Evolutionary conservation across 164 flowering plant genomes (phyloP).

Genomic region (Paratinospora sagittata): DNA sequence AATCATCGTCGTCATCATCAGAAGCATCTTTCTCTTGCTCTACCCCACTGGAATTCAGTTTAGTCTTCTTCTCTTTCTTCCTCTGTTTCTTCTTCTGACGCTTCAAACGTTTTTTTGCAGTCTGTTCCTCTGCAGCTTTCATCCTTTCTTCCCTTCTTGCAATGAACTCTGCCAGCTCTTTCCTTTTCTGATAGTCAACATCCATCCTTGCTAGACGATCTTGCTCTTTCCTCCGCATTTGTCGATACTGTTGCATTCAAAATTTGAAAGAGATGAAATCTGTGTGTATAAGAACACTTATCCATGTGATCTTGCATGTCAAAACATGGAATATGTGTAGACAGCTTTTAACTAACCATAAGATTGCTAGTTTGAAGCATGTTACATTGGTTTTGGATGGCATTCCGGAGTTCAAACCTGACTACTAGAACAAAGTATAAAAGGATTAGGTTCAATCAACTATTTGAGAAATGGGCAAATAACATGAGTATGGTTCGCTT

Average conservation of each 20-base stretch:
- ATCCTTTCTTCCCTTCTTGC: conserved; percentile 76
- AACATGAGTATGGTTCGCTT: too few species aligned
- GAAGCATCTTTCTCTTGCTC: conserved; percentile 38
- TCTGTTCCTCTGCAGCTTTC: conserved; percentile 79
- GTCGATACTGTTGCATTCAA: conserved; percentile 69
- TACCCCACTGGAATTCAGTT: conserved; percentile 30
- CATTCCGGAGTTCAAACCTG: background rate
- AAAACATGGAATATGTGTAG: background rate
- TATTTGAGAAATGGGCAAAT: too few species aligned
- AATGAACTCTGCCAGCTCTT: conserved; percentile 60
- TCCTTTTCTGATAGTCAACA: conserved; percentile 70
- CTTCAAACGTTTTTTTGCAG: conserved; percentile 86
- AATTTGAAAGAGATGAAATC: background rate
- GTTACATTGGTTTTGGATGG: background rate
- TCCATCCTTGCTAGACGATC: conserved; percentile 92
- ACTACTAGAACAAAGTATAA: too few species aligned
- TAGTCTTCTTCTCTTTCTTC: conserved; percentile 57
- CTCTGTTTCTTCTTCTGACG: conserved; percentile 87
- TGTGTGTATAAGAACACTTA: background rate
- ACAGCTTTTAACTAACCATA: background rate
- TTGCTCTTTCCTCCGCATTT: conserved; percentile 96
- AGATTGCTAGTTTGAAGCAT: background rate
- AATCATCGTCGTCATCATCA: conserved; percentile 44
- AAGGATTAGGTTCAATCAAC: too few species aligned
- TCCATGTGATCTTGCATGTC: background rate